Conservation (phyloP, 768 basidiomycete species). For the Boletus barrowsii region DNA sequence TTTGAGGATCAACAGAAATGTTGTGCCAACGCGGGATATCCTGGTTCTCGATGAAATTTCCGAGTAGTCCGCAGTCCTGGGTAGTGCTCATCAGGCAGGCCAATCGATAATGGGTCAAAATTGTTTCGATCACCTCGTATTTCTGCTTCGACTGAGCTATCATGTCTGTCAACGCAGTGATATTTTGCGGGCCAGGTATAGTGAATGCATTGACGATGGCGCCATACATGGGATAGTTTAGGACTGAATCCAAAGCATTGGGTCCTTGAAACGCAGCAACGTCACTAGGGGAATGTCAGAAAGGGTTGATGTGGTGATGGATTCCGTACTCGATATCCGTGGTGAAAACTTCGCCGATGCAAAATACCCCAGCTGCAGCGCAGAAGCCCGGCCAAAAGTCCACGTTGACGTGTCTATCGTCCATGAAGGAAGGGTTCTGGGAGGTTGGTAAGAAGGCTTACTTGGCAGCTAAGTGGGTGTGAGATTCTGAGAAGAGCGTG, state of each 20-base stretch:
- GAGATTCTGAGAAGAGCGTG: background rate
- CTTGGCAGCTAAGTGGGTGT: constrained; percentile 31
- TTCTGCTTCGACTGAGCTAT: constrained; percentile 51
- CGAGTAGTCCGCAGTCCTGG: constrained; percentile 40
- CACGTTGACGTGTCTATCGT: constrained; percentile 58
- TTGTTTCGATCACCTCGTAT: constrained; percentile 39
- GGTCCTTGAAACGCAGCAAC: constrained; percentile 62
- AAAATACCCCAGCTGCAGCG: constrained; percentile 75
- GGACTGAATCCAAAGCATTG: constrained; percentile 59
- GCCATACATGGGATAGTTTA: constrained; percentile 69
- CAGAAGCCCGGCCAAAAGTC: constrained; percentile 79
- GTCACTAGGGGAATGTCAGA: constrained; percentile 37
- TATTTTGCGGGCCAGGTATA: constrained; percentile 68
- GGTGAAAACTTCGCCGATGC: constrained; percentile 77
- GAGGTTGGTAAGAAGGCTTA: constrained; percentile 8
- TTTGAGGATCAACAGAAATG: constrained; percentile 68
- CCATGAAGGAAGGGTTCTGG: background rate
- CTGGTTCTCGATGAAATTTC: constrained; percentile 81
- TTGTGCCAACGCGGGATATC: constrained; percentile 75
- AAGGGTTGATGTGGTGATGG: background rate
- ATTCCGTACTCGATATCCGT: constrained; percentile 45
- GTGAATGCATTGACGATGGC: constrained; percentile 62
- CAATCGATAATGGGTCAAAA: background rate
- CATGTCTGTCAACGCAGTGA: constrained; percentile 50
- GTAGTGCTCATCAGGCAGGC: background rate